Conservation (phyloP, 306 rosid species). For the Delonix regia region DNA sequence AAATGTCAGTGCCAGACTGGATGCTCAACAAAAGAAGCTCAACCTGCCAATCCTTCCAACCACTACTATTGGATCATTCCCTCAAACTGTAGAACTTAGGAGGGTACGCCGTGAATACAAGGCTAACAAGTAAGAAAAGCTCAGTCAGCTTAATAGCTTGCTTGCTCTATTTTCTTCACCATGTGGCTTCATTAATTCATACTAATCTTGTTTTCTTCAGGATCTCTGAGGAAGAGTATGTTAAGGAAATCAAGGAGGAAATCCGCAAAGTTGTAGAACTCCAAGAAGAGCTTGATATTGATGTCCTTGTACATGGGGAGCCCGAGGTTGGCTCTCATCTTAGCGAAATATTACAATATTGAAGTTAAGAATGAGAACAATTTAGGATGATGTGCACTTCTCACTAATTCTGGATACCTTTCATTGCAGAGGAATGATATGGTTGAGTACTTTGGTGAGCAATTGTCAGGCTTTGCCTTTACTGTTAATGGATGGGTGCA, state of each 20-base stretch:
- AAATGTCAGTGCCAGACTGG: conserved; percentile 84
- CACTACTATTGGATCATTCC: conserved; percentile 95
- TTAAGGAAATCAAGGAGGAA: conserved; percentile 73
- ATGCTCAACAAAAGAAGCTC: conserved; percentile 91
- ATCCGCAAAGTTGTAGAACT: conserved; percentile 76
- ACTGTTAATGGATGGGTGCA: conserved; percentile 95
- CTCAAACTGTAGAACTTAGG: conserved; percentile 84
- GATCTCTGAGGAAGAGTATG: conserved; percentile 84
- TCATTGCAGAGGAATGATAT: conserved; percentile 84
- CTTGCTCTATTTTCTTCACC: conserved; percentile 27
- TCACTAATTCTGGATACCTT: conserved; percentile 35
- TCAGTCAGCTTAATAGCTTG: conserved; percentile 19
- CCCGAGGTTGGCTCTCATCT: conserved; percentile 72
- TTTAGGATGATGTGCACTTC: background rate
- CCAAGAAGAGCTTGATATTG: conserved; percentile 92
- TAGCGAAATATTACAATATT: background rate
- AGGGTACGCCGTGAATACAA: conserved; percentile 95
- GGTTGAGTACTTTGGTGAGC: conserved; percentile 98
- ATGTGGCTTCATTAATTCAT: conserved; percentile 12
- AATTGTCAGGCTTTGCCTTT: conserved; percentile 88
- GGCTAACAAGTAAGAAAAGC: conserved; percentile 74
- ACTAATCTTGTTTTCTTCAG: conserved; percentile 42
- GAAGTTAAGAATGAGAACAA: background rate
- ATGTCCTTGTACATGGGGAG: conserved; percentile 93
- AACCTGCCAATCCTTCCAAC: conserved; percentile 96